Base-by-base conservation (phyloP, 768 basidiomycete genomes). In the Hypholoma sublateritium region DNA sequence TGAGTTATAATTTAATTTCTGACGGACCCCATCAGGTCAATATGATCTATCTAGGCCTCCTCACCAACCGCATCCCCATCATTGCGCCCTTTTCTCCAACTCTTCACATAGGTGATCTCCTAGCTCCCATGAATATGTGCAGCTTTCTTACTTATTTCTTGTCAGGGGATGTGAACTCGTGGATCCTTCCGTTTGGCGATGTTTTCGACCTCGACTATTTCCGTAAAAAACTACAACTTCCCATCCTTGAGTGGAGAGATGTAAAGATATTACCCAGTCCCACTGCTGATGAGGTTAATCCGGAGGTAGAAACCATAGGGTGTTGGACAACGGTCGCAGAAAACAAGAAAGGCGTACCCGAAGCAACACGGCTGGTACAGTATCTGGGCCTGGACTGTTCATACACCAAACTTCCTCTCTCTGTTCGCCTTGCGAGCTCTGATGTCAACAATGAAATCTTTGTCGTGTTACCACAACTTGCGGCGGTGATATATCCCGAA, bases 171-270 rank as follows among this genome's bases (percentile, higher is more conserved):
- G 43, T 21, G n/a, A 19, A 35, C 24, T 56, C 73, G n/a, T 72
- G 73, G 19, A 62, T 71, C 8, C 50, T 75, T 5, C 64, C 67
- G 12, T 80, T 82, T 55, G 72, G 77, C 32, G 73, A 77, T 22
- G 66, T 83, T 2, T 80, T 79, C 57, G 74, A 81, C 59, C 51
- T 80, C n/a, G 66, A 72, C 1, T 60, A 66, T 3, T 68, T 82
- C 14, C 70, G 73, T 35, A 53, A 67, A 42, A 60, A 60, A n/a
- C 64, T 81, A 12, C 69, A 69, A 24, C 66, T 62, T 28, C 77
- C 78, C 1, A 57, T 83, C 43, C 64, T 83, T 7, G 79, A 83
- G 67, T 82, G 81, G 81, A 67, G 69, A 24, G 75, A 80, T 49
- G 70, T 82, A 12, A 83, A 83, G 62, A 62, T 65, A 34, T 46